These are phyloP conservation scores for Barnettozyma hawaiiensis DNA, from an alignment of 1,139 yeast species.

Conservation along the genomic window DNA sequence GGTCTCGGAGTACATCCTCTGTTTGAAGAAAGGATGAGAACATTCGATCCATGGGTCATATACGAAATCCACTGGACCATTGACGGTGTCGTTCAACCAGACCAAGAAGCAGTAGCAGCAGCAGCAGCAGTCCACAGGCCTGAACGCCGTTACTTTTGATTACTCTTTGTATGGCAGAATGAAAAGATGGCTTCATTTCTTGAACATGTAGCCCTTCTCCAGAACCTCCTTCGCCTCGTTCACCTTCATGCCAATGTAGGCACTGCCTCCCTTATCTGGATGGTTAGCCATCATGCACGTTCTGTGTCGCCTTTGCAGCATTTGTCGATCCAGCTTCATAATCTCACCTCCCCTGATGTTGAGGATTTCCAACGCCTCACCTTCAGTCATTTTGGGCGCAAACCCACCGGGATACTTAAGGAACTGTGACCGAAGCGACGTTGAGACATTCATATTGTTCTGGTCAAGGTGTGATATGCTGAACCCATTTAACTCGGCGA, in stretches of 20 bases:
- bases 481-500: constrained; percentile 46
- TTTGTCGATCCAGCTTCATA: constrained; percentile 36
- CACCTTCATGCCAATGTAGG: constrained; percentile 64
- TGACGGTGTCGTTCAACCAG: background rate
- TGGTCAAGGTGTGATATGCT: constrained; percentile 16
- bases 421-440: constrained; percentile 29
- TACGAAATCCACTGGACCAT: background rate
- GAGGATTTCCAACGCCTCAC: constrained; percentile 51
- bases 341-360: constrained; percentile 53
- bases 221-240: constrained; percentile 69
- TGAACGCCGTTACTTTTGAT: background rate
- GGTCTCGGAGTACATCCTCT: background rate
- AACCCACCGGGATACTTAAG: constrained; percentile 48
- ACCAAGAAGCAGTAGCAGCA: no score
- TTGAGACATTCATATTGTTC: constrained; percentile 20
- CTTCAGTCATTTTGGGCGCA: constrained; percentile 47
- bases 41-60: background rate
- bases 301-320: constrained; percentile 53
- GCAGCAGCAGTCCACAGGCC: no score
- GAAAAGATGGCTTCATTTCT: constrained; percentile 6
- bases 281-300: constrained; percentile 62
- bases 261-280: constrained; percentile 75
- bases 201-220: constrained; percentile 44
- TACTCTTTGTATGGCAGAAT: no score
- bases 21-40: background rate